These are phyloP conservation scores for Plenodomus biglobosus DNA, from an alignment of 2,329 filamentous ascomycete species.

Conservation along the genomic window DNA sequence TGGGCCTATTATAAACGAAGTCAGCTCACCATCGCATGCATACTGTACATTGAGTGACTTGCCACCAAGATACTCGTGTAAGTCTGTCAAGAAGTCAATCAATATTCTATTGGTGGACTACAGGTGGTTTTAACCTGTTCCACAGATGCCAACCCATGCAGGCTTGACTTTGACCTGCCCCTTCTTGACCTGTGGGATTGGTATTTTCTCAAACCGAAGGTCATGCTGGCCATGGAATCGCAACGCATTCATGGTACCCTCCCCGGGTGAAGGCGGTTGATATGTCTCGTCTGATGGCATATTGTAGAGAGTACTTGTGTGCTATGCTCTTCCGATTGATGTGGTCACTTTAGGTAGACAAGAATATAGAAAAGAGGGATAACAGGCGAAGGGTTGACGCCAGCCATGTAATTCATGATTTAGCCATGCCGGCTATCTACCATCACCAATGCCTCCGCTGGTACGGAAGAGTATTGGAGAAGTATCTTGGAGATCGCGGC, in stretches of 20 bases:
- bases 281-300: conserved; percentile 12
- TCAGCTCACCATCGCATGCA: not conserved
- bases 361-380: not conserved
- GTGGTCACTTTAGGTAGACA: not conserved
- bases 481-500: conserved; percentile 8
- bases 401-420: not conserved
- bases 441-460: not conserved
- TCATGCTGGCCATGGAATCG: conserved; percentile 51
- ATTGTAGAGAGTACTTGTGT: not conserved
- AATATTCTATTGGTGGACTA: not conserved
- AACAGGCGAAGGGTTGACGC: not conserved
- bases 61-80: conserved; percentile 51
- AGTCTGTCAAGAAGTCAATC: conserved; percentile 28
- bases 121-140: conserved; percentile 32
- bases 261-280: conserved; percentile 16
- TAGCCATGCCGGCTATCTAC: not conserved
- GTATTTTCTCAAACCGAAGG: conserved; percentile 48
- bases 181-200: conserved; percentile 43
- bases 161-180: conserved; percentile 49
- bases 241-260: conserved; percentile 49
- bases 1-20: conserved; percentile 40
- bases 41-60: not conserved
- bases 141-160: conserved; percentile 49
- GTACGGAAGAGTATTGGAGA: conserved; percentile 1
- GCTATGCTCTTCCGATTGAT: not conserved